phyloP scores from a whole-genome alignment of 1,284 basidiomycete species.

The Stygiomarasmius scandens region DNA sequence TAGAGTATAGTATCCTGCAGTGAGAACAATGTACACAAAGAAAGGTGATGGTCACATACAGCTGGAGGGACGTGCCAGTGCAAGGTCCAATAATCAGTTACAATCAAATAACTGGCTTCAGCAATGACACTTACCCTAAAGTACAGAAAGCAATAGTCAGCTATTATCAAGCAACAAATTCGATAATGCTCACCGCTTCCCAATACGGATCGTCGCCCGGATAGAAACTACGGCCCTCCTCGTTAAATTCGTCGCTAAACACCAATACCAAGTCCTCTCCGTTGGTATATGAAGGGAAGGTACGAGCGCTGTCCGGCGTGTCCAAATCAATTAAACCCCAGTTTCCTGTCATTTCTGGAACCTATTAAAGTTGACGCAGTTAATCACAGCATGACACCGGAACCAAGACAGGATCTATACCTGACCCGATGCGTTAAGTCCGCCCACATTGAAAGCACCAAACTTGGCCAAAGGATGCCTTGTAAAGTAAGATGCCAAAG shows the following conservation, averaged over 20 bases:
- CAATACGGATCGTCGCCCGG: constrained; percentile 15
- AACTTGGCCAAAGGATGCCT: constrained; percentile 26
- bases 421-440: constrained; percentile 75
- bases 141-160: too few species aligned
- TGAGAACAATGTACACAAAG: too few species aligned
- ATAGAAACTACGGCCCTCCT: constrained; percentile 22
- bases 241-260: constrained; percentile 40
- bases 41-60: too few species aligned
- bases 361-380: constrained; percentile 35
- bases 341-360: constrained; percentile 60
- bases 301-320: constrained; percentile 66
- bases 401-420: constrained; percentile 24
- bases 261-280: constrained; percentile 46
- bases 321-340: constrained; percentile 77
- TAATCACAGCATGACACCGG: not conserved
- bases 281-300: constrained; percentile 61
- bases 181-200: constrained; percentile 1
- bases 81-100: too few species aligned
- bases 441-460: constrained; percentile 75
- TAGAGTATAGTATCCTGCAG: too few species aligned
- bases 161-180: not conserved
- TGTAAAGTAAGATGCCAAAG: constrained; percentile 42
- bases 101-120: too few species aligned
- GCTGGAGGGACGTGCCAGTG: too few species aligned
- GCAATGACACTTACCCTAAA: too few species aligned